These are phyloP conservation scores for Colletotrichum sp. DNA, from an alignment of 2,329 filamentous ascomycete species.

Conservation along the genomic window DNA sequence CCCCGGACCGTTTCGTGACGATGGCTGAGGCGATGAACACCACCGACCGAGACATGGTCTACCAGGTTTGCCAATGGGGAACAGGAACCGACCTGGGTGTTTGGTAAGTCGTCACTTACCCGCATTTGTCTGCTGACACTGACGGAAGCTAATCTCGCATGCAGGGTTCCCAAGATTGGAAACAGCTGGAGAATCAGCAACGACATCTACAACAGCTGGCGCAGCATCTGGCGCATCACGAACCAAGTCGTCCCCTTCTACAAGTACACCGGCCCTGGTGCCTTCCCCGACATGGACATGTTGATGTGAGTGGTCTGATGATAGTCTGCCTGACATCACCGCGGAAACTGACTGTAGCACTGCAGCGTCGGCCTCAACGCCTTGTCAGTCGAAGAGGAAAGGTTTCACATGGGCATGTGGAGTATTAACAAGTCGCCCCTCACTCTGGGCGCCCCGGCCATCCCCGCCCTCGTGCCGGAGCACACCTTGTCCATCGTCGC, in stretches of 20 bases:
- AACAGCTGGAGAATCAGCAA: constrained; percentile 59
- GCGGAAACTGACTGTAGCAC: background rate
- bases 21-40: constrained; percentile 49
- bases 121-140: background rate
- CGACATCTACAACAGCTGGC: constrained; percentile 58
- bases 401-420: constrained; percentile 59
- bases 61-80: constrained; percentile 60
- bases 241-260: constrained; percentile 56
- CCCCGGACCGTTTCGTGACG: constrained; percentile 46
- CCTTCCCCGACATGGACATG: constrained; percentile 60
- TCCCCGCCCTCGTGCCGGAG: constrained; percentile 38
- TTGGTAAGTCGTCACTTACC: constrained; percentile 34
- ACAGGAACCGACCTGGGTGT: constrained; percentile 50
- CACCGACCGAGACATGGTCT: constrained; percentile 47
- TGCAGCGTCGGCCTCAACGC: constrained; percentile 50
- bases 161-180: constrained; percentile 29
- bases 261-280: constrained; percentile 46
- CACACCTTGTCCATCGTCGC: constrained; percentile 47
- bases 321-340: background rate
- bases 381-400: constrained; percentile 50
- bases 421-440: constrained; percentile 57
- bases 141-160: background rate
- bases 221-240: constrained; percentile 54
- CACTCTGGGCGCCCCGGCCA: constrained; percentile 50
- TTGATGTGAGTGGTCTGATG: constrained; percentile 39